Base-by-base conservation (phyloP, 805 yeast species). In the Sugiyamaella marilandica region DNA sequence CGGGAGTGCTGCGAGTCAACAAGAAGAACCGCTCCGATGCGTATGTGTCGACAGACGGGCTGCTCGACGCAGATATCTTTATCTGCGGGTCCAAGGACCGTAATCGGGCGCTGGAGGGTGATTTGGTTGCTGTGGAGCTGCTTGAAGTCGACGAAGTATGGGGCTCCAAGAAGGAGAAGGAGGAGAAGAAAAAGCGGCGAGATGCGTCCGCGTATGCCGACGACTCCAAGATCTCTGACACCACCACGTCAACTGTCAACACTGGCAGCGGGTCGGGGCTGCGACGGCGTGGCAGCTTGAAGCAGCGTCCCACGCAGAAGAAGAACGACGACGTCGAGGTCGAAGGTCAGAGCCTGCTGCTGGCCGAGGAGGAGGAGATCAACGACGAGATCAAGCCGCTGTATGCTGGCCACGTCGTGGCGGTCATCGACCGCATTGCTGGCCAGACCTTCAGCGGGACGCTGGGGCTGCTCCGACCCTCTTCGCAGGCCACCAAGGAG, bases 31-130 rank as follows among this genome's bases (percentile, higher is more conserved):
- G 99, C 62, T 89, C 97, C 1, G 98, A 94, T 71, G 99, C 99
- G 0, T 94, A 95, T 71, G 98, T 94, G n/a, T 83, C 96, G 5
- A 92, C 98, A 0, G 97, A 91, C 67, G 97, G 97, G 1, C 78
- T 91, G 32, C 77, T 94, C 57, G 99, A 94, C 70, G 95, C 99
- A 0, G 99, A 94, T 69, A 89, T 94, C 56, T 94, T 90, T 65
- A 94, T 94, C 59, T 94, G 98, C 74, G 99, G 99, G 10, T 91
- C 98, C 10, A 94, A 94, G 68, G 99, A 94, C 70, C 86, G 99
- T 68, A 94, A 94, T 70, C 83, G 99, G 67, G 98, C 99, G 1
- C 74, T 94, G 51, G 99, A 94, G 70, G 97, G 97, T 53, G 99
- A 94, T 68, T 73, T 89, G 49, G 99, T 94, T 37, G 99, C 99